Base-by-base conservation (phyloP, 2,329 filamentous ascomycete species). In the Juglanconis oblonga region DNA sequence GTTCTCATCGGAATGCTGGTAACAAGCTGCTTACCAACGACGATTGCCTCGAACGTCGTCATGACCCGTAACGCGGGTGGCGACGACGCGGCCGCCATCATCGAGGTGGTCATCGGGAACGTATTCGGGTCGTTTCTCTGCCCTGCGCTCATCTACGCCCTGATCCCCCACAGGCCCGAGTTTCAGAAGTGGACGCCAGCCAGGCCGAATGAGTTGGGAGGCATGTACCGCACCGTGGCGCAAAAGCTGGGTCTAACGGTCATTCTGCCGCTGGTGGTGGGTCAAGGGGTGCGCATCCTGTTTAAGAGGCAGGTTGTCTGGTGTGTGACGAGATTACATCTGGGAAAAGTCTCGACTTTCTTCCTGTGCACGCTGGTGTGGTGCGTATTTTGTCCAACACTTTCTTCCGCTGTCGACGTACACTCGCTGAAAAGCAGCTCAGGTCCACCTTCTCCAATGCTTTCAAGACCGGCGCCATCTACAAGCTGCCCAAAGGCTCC, bases 41-140 rank as follows among this genome's bases (percentile, higher is more conserved):
- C 88, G 0, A 88, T 91, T 67, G 83, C 86, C 7, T 89, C 85
- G 50, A 91, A 91, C 69, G 86, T 90, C 7, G 86, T 91, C 45
- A 90, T 91, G 87, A 91, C 88, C 5, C 77, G 87, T 32, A 79
- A 84, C 44, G 84, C 88, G 0, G 84, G 87, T 42, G 88, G 88
- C 5, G 89, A 91, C 65, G 83, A 86, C 61, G 83, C 83, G 3
- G 83, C 85, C 0, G 83, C 83, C 52, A 79, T 88, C 62, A 87
- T 90, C 36, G 87, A 90, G 68, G 87, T 89, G 1, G 80, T 90
- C 8, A 75, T 91, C 49, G 88, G 87, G 35, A 91, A 91, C 71
- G 79, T 90, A 9, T 74, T 87, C 0, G 88, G 88, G 1, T 82
- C 87, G 0, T 90, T 91, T 69, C 68, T 91, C 13, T 85, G 86